Percentiles rank a stretch among this genome's conserved stretches.
These are phyloP conservation scores for Leucocoprinus birnbaumii DNA, from an alignment of 768 basidiomycete genomes.

Conservation along the genomic window DNA sequence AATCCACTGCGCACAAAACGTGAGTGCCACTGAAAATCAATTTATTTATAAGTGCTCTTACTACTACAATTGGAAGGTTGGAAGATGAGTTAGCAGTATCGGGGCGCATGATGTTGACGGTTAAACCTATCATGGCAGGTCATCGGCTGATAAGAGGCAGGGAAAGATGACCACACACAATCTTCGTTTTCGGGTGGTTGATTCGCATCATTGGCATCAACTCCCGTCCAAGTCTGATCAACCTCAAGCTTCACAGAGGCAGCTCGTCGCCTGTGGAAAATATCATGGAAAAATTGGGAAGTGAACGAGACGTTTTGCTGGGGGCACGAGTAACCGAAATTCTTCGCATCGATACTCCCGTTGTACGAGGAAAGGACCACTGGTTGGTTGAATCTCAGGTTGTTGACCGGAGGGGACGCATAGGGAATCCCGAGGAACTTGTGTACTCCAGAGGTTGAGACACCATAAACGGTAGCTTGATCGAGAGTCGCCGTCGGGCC, in stretches of 20 bases:
- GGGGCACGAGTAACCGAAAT: conserved; percentile 13
- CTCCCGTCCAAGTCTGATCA: conserved; percentile 3
- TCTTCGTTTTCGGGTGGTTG: conserved; percentile 20
- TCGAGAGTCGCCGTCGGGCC: conserved; percentile 9
- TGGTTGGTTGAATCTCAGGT: conserved; percentile 14
- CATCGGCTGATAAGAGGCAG: not conserved
- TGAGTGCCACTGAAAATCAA: not conserved
- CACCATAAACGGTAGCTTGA: conserved; percentile 4
- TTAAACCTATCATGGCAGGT: conserved; percentile 28
- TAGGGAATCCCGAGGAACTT: conserved; percentile 16
- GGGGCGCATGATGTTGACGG: conserved; percentile 45
- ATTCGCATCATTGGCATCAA: conserved; percentile 7
- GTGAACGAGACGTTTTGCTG: conserved; percentile 12
- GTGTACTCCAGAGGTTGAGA: conserved; percentile 11
- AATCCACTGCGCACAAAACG: conserved; percentile 34
- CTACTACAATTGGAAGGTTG: conserved; percentile 48
- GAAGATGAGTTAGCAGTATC: conserved; percentile 26
- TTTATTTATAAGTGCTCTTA: conserved; percentile 21
- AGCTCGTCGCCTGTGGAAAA: not conserved
- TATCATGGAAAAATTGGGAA: not conserved
- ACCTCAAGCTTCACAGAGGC: not conserved
- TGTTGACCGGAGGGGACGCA: conserved; percentile 15
- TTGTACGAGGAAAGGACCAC: conserved; percentile 11
- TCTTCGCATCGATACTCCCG: conserved; percentile 12
- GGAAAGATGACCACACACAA: conserved; percentile 19